A percentile compares a stretch with the other conserved stretches of the same genome.
phyloP scores from a whole-genome alignment of 2,329 filamentous ascomycete genomes.

The Nannizzia gypsea region DNA sequence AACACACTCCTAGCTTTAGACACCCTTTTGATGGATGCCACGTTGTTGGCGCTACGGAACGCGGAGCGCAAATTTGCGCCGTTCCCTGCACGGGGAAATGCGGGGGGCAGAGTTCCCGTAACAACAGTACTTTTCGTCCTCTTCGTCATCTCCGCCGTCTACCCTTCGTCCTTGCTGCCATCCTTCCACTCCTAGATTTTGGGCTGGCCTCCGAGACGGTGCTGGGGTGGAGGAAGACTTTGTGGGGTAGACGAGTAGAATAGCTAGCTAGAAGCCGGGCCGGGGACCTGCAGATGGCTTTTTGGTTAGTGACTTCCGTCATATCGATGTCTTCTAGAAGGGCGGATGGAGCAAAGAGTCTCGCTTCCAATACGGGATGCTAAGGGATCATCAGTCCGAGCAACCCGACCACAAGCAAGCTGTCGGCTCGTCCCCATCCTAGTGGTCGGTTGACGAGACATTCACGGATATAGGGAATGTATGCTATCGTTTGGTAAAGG shows the following conservation, averaged over 20 bases:
- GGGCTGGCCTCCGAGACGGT: not conserved
- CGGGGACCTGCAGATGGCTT: conserved; percentile 6
- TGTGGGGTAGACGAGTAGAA: conserved; percentile 13
- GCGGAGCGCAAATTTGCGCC: no score
- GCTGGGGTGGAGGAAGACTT: not conserved
- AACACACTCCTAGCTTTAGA: conserved; percentile 40
- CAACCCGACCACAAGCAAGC: no score
- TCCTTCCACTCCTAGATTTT: not conserved
- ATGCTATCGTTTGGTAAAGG: conserved; percentile 35
- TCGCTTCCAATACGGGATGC: no score
- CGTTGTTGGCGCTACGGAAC: no score
- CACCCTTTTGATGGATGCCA: no score
- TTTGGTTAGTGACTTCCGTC: no score
- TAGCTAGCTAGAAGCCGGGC: not conserved
- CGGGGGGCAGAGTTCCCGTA: not conserved
- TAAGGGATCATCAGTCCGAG: no score
- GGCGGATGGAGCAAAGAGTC: no score
- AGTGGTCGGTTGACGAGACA: conserved; percentile 60
- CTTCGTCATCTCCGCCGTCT: conserved; percentile 7
- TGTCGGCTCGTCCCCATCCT: not conserved
- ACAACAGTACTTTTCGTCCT: conserved; percentile 10
- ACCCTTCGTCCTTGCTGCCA: not conserved
- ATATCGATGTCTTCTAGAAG: no score
- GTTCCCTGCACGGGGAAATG: not conserved
- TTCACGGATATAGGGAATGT: conserved; percentile 63